A percentile compares a stretch with the other conserved stretches of the same genome.
phyloP scores from a whole-genome alignment of 345 rosid species.

The Trapa bicornis region DNA sequence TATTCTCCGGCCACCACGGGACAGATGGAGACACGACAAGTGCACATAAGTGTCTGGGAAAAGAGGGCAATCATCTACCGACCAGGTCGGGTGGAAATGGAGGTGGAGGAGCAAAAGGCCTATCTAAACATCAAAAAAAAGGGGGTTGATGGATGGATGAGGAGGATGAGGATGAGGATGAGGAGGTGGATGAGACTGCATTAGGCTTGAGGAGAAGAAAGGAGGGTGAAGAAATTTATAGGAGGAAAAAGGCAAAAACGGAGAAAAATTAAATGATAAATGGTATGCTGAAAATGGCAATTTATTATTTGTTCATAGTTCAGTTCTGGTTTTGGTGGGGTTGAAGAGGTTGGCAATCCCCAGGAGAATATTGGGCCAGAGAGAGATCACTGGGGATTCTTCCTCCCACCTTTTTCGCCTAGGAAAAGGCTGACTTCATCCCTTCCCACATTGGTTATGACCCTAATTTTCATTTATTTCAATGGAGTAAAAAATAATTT shows the following conservation, averaged over 20 bases:
- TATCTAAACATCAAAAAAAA: background rate
- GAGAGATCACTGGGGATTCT: constrained; percentile 27
- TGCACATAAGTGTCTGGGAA: background rate
- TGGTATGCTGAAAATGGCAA: background rate
- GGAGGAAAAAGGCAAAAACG: background rate
- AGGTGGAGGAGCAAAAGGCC: background rate
- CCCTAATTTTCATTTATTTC: no score
- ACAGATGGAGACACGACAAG: constrained; percentile 2
- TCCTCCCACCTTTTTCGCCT: constrained; percentile 6
- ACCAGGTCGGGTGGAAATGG: background rate
- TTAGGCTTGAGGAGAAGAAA: background rate
- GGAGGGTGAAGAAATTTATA: constrained; percentile 9
- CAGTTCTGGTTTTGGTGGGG: no score
- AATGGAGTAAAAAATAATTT: no score
- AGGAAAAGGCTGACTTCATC: constrained; percentile 20
- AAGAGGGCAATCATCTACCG: background rate
- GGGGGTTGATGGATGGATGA: background rate
- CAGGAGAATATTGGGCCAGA: constrained; percentile 73
- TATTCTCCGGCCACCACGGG: background rate
- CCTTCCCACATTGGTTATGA: background rate
- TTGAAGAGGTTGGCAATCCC: constrained; percentile 37
- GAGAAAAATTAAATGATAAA: background rate
- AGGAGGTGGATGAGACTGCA: background rate
- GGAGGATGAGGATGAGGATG: background rate
- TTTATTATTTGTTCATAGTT: background rate